Evolutionary conservation across 2,329 filamentous ascomycete genomes (phyloP), one percentile per base, ranked within the genome.

Genomic region (Sporothrix brasiliensis): DNA sequence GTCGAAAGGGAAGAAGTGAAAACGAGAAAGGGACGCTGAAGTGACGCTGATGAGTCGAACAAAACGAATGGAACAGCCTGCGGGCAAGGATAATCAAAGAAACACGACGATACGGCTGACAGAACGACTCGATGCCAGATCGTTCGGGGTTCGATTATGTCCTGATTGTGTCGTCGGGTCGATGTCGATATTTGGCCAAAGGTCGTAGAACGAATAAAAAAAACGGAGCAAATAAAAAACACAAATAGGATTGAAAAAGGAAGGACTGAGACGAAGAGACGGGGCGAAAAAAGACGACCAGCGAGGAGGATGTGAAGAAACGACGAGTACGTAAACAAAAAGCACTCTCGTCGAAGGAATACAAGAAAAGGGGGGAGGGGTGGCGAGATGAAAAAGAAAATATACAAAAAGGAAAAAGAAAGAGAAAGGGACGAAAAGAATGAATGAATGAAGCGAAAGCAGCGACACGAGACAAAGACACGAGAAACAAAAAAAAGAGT

Each of bases 21-120:
- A 58, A n/a, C 2, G 9, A 67, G 58, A 39, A 39, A 50, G 1
- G n/a, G 30, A 21, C 1, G 21, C 39, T 2, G 14, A 66, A 47
- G 50, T 4, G 9, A 47, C 21, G 53, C 47, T 50, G 14, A 52
- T 19, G 3, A 19, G 34, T 44, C n/a, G 30, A 39, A 52, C 4
- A 66, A 19, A 69, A 60, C 56, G 53, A 60, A 39, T 41, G 56
- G 30, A 60, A 34, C 21, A 60, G 67, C 39, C 41, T 61, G 67
- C 41, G 39, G 24, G 14, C 19, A 27, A 52, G 7, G 41, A 58
- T 5, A 68, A 47, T 9, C 9, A 54, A 34, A 24, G 21, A 49
- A 30, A 49, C n/a, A 27, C 6, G 63, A 66, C 5, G 14, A 44
- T 50, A 30, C 11, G 19, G 21, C 9, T 7, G 11, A 44, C 16